A percentile compares a stretch with the other conserved stretches of the same genome.
Conservation (phyloP, 2,329 filamentous ascomycete species). For the Calonectria henricotiae region DNA sequence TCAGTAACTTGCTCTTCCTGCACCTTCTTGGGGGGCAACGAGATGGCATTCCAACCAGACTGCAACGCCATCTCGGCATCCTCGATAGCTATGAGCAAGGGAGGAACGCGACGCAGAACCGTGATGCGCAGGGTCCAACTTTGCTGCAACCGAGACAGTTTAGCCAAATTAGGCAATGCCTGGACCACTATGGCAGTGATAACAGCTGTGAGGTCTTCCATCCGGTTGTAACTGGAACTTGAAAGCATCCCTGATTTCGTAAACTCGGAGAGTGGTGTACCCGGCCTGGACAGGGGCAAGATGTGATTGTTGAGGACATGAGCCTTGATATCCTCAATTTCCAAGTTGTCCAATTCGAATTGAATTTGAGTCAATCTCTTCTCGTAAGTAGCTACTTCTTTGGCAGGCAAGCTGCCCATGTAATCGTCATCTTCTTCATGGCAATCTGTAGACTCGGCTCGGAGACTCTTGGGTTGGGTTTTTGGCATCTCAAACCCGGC, state of each 20-base stretch:
- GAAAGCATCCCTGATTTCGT: slow-evolving; percentile 60
- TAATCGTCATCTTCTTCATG: slow-evolving; percentile 61
- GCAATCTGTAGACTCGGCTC: slow-evolving; percentile 49
- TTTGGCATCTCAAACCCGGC: slow-evolving; percentile 70
- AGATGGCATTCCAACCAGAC: slow-evolving; percentile 78
- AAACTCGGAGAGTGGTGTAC: slow-evolving; percentile 57
- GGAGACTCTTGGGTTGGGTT: slow-evolving; percentile 61
- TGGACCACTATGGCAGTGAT: slow-evolving; percentile 94
- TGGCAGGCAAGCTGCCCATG: slow-evolving; percentile 80
- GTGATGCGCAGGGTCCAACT: slow-evolving; percentile 84
- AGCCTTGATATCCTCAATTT: slow-evolving; percentile 90
- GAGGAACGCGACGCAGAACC: slow-evolving; percentile 82
- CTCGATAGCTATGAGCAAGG: slow-evolving; percentile 77
- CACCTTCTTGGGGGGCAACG: slow-evolving; percentile 50
- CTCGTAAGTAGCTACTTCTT: slow-evolving; percentile 79
- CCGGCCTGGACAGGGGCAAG: slow-evolving; percentile 65
- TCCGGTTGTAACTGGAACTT: slow-evolving; percentile 74
- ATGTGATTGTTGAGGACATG: slow-evolving; percentile 89
- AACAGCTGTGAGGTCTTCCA: slow-evolving; percentile 92
- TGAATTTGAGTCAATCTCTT: slow-evolving; percentile 82
- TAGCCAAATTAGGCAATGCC: slow-evolving; percentile 85
- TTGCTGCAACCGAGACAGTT: slow-evolving; percentile 80
- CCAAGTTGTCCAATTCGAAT: slow-evolving; percentile 77
- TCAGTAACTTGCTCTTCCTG: slow-evolving; percentile 34
- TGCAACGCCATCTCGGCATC: slow-evolving; percentile 77